Evolutionary conservation across 2,329 filamentous ascomycete genomes (phyloP).

Genomic region (Monilinia vaccinii-corymbosi): DNA sequence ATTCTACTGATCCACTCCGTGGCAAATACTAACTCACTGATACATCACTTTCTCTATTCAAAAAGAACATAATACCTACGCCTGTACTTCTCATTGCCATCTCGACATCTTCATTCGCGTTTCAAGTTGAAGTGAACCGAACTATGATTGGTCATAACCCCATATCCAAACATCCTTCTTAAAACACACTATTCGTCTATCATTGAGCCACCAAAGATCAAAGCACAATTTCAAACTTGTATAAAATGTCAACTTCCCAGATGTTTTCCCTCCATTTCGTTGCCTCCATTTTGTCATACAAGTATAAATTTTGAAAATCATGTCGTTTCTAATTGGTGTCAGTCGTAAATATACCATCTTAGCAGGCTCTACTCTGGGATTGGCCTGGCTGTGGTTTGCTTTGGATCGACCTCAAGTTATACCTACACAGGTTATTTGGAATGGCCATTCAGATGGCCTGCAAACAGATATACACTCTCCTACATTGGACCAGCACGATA

Average conservation of each 20-base stretch:
- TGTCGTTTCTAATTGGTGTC: conserved; percentile 6
- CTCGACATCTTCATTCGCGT: neutral
- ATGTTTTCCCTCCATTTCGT: neutral
- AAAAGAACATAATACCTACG: neutral
- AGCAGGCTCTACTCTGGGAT: conserved; percentile 12
- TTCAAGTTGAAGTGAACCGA: neutral
- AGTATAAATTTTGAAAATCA: neutral
- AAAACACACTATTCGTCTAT: conserved; percentile 9
- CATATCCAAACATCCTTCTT: neutral
- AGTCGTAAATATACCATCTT: conserved; percentile 19
- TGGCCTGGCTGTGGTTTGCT: conserved; percentile 20
- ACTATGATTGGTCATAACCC: conserved; percentile 3
- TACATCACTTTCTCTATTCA: too few relatives aligned
- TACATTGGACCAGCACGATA: conserved; percentile 13
- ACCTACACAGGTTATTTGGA: conserved; percentile 12
- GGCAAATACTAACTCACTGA: too few relatives aligned
- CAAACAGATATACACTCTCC: neutral
- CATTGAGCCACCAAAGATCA: conserved; percentile 2
- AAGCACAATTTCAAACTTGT: conserved; percentile 5
- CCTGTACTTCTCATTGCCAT: too few relatives aligned
- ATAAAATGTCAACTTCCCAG: neutral
- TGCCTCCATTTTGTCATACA: neutral
- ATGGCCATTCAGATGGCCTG: neutral
- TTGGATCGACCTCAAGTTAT: conserved; percentile 15
- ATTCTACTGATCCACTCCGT: too few relatives aligned